A percentile compares a stretch with the other conserved stretches of the same genome.
phyloP scores from a whole-genome alignment of 1,139 yeast species.

The Candida anutae region DNA sequence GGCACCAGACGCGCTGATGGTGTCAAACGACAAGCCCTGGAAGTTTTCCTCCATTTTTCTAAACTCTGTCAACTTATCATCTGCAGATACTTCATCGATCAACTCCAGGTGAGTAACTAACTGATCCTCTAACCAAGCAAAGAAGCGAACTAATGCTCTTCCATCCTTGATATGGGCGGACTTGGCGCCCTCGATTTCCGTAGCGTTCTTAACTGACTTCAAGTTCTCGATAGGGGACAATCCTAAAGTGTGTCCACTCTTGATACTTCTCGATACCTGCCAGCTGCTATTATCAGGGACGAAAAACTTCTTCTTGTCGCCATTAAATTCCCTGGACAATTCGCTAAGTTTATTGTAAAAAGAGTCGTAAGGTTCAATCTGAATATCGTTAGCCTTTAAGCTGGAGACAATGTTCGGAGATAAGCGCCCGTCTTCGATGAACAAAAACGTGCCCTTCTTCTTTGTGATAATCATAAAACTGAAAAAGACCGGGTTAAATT shows the following conservation, averaged over 20 bases:
- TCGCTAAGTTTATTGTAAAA: slow-evolving; percentile 47
- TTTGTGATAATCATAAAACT: slow-evolving; percentile 62
- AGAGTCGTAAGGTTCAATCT: slow-evolving; percentile 43
- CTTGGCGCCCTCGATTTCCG: slow-evolving; percentile 70
- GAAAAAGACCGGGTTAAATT: slow-evolving; percentile 86
- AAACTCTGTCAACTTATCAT: slow-evolving; percentile 56
- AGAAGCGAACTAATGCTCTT: slow-evolving; percentile 65
- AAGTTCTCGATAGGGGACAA: slow-evolving; percentile 60
- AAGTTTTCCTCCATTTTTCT: slow-evolving; percentile 57
- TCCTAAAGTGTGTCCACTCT: slow-evolving; percentile 34
- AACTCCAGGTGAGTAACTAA: slow-evolving; percentile 46
- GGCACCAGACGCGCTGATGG: slow-evolving; percentile 88
- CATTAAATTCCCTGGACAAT: slow-evolving; percentile 35
- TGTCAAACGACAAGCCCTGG: slow-evolving; percentile 81
- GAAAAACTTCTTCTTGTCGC: slow-evolving; percentile 38
- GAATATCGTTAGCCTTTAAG: slow-evolving; percentile 31
- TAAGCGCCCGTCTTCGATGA: slow-evolving; percentile 37
- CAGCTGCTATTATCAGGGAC: slow-evolving; percentile 69
- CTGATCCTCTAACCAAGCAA: slow-evolving; percentile 80
- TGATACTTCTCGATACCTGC: slow-evolving; percentile 60
- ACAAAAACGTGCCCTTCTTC: slow-evolving; percentile 43
- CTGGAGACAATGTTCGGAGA: slow-evolving; percentile 10
- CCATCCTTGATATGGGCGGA: slow-evolving; percentile 85
- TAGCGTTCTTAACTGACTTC: slow-evolving; percentile 69
- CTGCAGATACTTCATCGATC: slow-evolving; percentile 76